phyloP scores from a whole-genome alignment of 2,329 filamentous ascomycete genomes.

The Colletotrichum higginsianum region DNA sequence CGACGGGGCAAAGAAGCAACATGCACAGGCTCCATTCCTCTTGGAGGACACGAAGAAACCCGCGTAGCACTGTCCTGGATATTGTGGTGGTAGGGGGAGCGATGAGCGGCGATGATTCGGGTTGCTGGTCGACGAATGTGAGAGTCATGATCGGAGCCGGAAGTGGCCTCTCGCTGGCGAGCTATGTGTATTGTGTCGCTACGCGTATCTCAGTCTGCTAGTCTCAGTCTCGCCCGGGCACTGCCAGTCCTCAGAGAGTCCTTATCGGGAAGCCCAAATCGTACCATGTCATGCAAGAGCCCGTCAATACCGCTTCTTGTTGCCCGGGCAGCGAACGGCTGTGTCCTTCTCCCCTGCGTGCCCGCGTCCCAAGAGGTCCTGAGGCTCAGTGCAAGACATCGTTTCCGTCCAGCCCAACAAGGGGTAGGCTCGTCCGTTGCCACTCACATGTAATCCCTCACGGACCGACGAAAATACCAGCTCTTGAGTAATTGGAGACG shows the following conservation, averaged over 20 bases:
- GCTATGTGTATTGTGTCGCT: no score
- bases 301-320: slow-evolving; percentile 4
- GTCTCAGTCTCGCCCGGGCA: neutral
- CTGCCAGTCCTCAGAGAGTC: neutral
- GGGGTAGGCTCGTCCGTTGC: neutral
- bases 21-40: neutral
- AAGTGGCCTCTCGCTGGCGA: no score
- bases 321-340: slow-evolving; percentile 4
- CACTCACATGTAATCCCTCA: neutral
- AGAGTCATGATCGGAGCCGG: neutral
- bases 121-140: neutral
- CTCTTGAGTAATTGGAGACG: neutral
- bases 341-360: neutral
- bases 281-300: neutral
- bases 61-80: neutral
- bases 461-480: neutral
- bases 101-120: neutral
- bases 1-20: neutral
- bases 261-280: neutral
- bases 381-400: neutral
- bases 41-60: neutral
- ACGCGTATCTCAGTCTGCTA: no score
- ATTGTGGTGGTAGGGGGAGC: neutral
- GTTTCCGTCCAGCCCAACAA: neutral
- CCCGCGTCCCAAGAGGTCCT: neutral